Evolutionary conservation across 139 green algal genomes (phyloP).

Genomic region (Diplosphaera chodatii): DNA sequence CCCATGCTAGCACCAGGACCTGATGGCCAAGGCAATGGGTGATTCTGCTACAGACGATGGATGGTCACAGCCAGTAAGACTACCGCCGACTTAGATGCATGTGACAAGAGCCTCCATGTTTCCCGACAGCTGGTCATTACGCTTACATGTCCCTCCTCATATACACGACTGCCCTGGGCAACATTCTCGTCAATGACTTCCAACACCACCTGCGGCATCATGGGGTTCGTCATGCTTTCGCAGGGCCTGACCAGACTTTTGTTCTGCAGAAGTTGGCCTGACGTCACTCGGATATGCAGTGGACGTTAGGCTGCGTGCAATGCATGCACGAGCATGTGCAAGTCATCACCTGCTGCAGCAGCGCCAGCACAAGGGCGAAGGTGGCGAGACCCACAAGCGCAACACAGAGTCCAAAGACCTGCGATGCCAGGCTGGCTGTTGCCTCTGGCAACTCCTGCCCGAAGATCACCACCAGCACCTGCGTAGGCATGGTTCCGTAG

Average conservation of each 20-base stretch:
- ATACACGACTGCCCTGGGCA: neutral
- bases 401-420: conserved; percentile 31
- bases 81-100: too few species aligned
- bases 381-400: conserved; percentile 38
- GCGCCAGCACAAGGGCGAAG: conserved; percentile 61
- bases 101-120: too few species aligned
- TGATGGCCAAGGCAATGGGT: too few species aligned
- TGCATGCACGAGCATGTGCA: too few species aligned
- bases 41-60: too few species aligned
- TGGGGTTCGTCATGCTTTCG: neutral
- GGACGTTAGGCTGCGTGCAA: too few species aligned
- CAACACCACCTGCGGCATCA: neutral
- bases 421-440: neutral
- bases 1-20: neutral
- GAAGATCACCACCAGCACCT: conserved; percentile 6
- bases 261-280: too few species aligned
- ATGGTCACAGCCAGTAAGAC: too few species aligned
- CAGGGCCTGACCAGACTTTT: too few species aligned
- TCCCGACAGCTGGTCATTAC: too few species aligned
- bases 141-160: neutral
- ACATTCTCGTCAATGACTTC: neutral
- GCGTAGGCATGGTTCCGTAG: too few species aligned
- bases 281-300: too few species aligned
- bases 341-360: conserved; percentile 50
- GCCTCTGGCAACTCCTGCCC: conserved; percentile 2